Percentiles rank a stretch among this genome's conserved stretches.
These are phyloP conservation scores for Ceratocystis huliohia DNA, from an alignment of 2,329 filamentous ascomycete genomes.

Conservation along the genomic window DNA sequence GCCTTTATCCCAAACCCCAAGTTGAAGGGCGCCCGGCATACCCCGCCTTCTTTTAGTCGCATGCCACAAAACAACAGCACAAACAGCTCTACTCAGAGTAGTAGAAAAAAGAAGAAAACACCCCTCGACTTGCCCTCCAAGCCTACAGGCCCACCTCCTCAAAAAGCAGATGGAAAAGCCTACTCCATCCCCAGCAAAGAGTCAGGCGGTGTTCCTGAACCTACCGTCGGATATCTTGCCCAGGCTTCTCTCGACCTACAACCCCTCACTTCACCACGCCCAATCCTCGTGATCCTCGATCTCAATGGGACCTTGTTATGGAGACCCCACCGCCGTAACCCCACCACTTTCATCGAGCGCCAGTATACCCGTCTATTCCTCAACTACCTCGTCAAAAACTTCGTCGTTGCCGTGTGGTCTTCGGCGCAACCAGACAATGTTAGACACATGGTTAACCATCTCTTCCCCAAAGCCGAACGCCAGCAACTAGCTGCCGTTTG, in stretches of 20 bases:
- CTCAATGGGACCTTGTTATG: constrained; percentile 82
- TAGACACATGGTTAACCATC: constrained; percentile 47
- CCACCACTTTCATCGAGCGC: constrained; percentile 48
- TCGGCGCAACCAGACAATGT: constrained; percentile 69
- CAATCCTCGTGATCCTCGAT: constrained; percentile 74
- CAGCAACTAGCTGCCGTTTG: constrained; percentile 54
- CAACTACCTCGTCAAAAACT: constrained; percentile 57
- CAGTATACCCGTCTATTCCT: constrained; percentile 59
- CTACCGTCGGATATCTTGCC: constrained; percentile 48
- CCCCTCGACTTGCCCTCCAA: too few relatives aligned
- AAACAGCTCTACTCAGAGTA: background rate
- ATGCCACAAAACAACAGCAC: background rate
- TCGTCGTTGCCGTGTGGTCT: constrained; percentile 81
- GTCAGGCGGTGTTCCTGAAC: constrained; percentile 48
- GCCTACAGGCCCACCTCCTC: background rate
- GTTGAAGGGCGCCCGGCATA: background rate
- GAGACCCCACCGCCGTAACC: constrained; percentile 43
- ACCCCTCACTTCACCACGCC: constrained; percentile 37
- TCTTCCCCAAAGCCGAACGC: constrained; percentile 46
- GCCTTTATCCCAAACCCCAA: background rate
- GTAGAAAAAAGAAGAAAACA: too few relatives aligned
- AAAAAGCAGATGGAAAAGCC: background rate
- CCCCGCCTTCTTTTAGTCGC: too few relatives aligned
- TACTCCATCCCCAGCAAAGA: constrained; percentile 27
- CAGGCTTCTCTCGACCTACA: constrained; percentile 37